These are phyloP conservation scores for Peribolospora kevripleyi DNA, from an alignment of 768 basidiomycete genomes.

Conservation along the genomic window DNA sequence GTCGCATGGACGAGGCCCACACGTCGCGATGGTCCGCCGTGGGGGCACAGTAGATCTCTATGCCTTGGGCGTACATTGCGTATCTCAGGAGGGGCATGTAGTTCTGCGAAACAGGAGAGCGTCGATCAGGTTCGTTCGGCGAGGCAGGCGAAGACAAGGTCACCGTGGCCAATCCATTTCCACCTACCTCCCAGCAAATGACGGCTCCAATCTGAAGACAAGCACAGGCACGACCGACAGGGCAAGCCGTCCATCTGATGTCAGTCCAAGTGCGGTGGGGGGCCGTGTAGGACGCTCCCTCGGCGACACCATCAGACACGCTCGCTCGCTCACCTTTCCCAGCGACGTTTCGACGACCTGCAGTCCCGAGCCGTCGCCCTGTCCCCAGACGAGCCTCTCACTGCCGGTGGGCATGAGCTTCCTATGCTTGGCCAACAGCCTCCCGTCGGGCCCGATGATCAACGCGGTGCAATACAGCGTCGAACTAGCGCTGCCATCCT, in stretches of 20 bases:
- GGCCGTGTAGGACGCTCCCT: no score
- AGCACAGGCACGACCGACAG: no score
- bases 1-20: not conserved
- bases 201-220: not conserved
- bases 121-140: no score
- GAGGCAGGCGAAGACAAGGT: no score
- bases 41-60: not conserved
- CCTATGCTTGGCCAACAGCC: constrained; percentile 10
- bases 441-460: constrained; percentile 7
- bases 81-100: not conserved
- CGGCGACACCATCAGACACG: no score
- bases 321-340: constrained; percentile 3
- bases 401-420: constrained; percentile 4
- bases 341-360: constrained; percentile 10
- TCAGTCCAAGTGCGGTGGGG: no score
- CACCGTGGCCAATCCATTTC: no score
- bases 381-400: not conserved
- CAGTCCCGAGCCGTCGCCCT: not conserved
- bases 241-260: no score
- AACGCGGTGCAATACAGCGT: constrained; percentile 12
- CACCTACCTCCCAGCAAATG: not conserved
- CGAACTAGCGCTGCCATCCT: constrained; percentile 1
- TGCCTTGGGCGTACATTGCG: not conserved
- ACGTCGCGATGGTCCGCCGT: not conserved
- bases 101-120: not conserved